Conservation (phyloP, 768 basidiomycete genomes). For the Panaeolus papilionaceus region DNA sequence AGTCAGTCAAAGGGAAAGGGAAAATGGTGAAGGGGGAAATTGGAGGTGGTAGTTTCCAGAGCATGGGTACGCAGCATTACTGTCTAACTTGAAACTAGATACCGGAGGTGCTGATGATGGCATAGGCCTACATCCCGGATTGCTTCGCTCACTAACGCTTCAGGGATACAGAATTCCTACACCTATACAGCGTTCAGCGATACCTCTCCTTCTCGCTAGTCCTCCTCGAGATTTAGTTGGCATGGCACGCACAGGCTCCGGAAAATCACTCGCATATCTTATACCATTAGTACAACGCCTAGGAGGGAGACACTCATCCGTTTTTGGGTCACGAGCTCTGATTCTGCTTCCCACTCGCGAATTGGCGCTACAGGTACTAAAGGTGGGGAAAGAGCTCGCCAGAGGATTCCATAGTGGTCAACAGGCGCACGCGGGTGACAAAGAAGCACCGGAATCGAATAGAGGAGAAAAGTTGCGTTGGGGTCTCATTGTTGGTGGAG, state of each 20-base stretch:
- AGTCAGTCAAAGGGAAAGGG: conserved; percentile 75
- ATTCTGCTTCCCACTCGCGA: conserved; percentile 94
- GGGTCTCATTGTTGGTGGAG: conserved; percentile 96
- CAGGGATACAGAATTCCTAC: conserved; percentile 96
- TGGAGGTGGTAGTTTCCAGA: conserved; percentile 95
- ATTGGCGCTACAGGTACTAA: conserved; percentile 91
- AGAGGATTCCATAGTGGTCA: conserved; percentile 74
- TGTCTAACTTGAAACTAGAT: background rate
- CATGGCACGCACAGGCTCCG: conserved; percentile 98
- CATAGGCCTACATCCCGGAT: conserved; percentile 81
- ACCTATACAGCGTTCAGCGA: conserved; percentile 91
- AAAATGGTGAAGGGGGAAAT: conserved; percentile 78
- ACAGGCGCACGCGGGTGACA: conserved; percentile 79
- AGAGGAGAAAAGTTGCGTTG: conserved; percentile 77
- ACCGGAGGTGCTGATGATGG: background rate
- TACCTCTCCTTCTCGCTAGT: conserved; percentile 82
- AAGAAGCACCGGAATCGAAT: conserved; percentile 57
- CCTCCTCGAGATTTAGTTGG: conserved; percentile 95
- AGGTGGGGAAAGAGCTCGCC: conserved; percentile 93
- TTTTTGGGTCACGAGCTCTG: conserved; percentile 86
- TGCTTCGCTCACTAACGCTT: conserved; percentile 86
- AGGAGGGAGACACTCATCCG: conserved; percentile 76
- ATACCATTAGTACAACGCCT: conserved; percentile 90
- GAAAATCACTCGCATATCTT: conserved; percentile 97
- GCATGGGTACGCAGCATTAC: conserved; percentile 74